Conservation (phyloP, 345 rosid species). For the Viola odorata region DNA sequence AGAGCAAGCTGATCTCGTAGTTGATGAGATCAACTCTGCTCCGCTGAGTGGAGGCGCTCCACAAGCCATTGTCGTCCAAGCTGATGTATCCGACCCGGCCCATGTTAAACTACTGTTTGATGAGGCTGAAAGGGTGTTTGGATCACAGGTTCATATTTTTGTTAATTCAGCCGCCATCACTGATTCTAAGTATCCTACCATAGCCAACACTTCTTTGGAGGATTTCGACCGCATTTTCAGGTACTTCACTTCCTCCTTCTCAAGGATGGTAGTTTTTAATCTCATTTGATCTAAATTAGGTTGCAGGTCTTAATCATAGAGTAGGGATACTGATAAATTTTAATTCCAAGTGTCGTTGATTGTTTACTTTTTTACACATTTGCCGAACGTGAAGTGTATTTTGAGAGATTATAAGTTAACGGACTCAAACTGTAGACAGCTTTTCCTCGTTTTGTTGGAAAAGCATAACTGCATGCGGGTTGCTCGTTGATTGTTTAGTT, state of each 20-base stretch:
- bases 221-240: slow-evolving; percentile 33
- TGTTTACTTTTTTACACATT: too few relatives aligned
- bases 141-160: slow-evolving; percentile 27
- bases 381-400: too few relatives aligned
- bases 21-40: slow-evolving; percentile 21
- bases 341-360: too few relatives aligned
- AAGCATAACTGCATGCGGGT: too few relatives aligned
- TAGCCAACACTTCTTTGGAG: slow-evolving; percentile 28
- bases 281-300: too few relatives aligned
- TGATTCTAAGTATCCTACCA: slow-evolving; percentile 24
- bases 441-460: too few relatives aligned
- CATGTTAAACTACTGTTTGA: slow-evolving; percentile 34
- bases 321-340: too few relatives aligned
- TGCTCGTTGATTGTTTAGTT: too few relatives aligned
- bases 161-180: slow-evolving; percentile 35
- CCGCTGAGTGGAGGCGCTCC: neutral
- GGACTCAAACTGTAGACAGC: too few relatives aligned
- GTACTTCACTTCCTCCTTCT: slow-evolving; percentile 1
- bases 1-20: slow-evolving; percentile 23
- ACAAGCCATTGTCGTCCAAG: slow-evolving; percentile 22
- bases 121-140: slow-evolving; percentile 29
- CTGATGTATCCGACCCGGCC: slow-evolving; percentile 28
- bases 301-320: too few relatives aligned
- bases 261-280: too few relatives aligned
- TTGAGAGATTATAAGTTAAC: too few relatives aligned